Percentiles rank a stretch among this genome's conserved stretches.
phyloP scores from a whole-genome alignment of 2,329 filamentous ascomycete species.

The Claviceps paspali region DNA sequence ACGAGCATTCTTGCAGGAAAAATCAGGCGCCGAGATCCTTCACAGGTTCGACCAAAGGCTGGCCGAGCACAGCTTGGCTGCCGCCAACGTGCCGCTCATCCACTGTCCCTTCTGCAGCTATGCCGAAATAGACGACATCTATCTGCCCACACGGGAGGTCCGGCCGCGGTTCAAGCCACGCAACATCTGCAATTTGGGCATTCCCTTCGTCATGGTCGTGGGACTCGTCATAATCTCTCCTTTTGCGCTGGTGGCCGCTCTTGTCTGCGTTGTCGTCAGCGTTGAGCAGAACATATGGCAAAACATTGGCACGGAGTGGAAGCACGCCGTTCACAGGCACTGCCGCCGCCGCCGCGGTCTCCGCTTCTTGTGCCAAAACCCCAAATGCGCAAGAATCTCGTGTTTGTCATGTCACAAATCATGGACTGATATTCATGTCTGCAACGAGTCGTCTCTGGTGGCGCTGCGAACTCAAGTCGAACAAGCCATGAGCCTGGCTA shows the following conservation, averaged over 20 bases:
- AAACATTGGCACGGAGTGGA: constrained; percentile 31
- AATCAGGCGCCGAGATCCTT: constrained; percentile 55
- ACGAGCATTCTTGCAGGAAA: constrained; percentile 55
- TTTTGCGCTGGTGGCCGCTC: constrained; percentile 30
- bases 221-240: constrained; percentile 42
- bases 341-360: constrained; percentile 56
- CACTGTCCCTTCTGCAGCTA: constrained; percentile 87
- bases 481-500: constrained; percentile 79
- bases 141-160: constrained; percentile 40
- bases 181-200: constrained; percentile 29
- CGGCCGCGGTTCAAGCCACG: constrained; percentile 41
- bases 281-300: constrained; percentile 27
- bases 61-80: constrained; percentile 58
- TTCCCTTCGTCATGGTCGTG: constrained; percentile 37
- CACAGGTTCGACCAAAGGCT: constrained; percentile 65
- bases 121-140: constrained; percentile 71
- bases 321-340: constrained; percentile 48
- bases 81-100: constrained; percentile 59
- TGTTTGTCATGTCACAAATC: constrained; percentile 70
- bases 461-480: constrained; percentile 82
- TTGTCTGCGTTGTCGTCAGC: constrained; percentile 28
- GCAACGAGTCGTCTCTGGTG: constrained; percentile 69
- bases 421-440: constrained; percentile 81
- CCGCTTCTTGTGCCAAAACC: constrained; percentile 62
- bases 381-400: constrained; percentile 51